phyloP scores from a whole-genome alignment of 805 yeast species.

The Zygosaccharomyces kombuchaensis region DNA sequence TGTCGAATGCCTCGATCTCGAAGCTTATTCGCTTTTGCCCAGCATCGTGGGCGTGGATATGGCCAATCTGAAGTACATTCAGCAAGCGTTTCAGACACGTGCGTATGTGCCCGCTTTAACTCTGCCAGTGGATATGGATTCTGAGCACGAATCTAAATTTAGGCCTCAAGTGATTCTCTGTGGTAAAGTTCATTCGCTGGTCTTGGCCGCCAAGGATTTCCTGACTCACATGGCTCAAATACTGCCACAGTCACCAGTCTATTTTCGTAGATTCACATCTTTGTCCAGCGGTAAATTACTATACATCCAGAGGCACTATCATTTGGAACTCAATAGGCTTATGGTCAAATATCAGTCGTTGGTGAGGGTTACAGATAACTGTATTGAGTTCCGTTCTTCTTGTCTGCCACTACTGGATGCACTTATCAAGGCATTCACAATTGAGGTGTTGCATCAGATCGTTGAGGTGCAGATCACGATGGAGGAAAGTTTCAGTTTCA shows the following conservation, averaged over 20 bases:
- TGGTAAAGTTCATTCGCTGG: conserved; percentile 19
- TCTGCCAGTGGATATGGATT: neutral
- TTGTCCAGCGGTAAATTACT: conserved; percentile 25
- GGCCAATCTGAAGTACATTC: conserved; percentile 18
- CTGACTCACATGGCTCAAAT: conserved; percentile 13
- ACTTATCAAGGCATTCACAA: conserved; percentile 24
- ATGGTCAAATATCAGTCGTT: conserved; percentile 30
- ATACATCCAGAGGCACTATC: conserved; percentile 20
- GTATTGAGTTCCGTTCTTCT: conserved; percentile 24
- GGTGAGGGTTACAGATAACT: conserved; percentile 22
- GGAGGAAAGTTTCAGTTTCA: conserved; percentile 10
- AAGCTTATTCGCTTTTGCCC: conserved; percentile 24
- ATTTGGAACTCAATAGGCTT: conserved; percentile 18
- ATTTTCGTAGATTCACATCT: conserved; percentile 18
- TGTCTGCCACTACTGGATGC: conserved; percentile 20
- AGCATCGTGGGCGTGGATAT: conserved; percentile 21
- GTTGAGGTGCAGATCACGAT: conserved; percentile 25
- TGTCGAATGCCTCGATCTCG: conserved; percentile 21
- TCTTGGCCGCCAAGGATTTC: conserved; percentile 19
- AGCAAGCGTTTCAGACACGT: conserved; percentile 18
- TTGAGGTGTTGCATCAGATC: conserved; percentile 26
- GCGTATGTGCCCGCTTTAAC: conserved; percentile 20
- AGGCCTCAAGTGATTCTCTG: conserved; percentile 21
- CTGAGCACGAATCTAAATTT: neutral
- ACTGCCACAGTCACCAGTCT: conserved; percentile 9